Conservation (phyloP, 768 basidiomycete species). For the Rhodocollybia butyracea region DNA sequence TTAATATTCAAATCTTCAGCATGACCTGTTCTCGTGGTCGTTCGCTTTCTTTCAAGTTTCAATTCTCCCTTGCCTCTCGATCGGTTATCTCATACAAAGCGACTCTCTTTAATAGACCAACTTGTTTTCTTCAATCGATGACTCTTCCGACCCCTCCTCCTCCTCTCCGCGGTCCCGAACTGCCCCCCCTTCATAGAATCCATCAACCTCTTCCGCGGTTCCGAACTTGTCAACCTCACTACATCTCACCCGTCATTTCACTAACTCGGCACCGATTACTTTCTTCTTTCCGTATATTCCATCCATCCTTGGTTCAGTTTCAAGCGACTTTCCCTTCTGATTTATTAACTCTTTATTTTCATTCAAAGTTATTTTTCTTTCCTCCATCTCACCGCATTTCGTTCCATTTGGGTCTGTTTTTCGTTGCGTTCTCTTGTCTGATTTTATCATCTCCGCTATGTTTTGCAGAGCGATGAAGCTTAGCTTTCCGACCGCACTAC, state of each 20-base stretch:
- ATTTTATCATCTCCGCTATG: too few relatives aligned
- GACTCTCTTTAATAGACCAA: background rate
- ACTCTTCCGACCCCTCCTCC: background rate
- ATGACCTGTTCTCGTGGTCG: background rate
- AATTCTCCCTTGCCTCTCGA: background rate
- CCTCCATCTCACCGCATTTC: too few relatives aligned
- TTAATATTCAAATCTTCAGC: background rate
- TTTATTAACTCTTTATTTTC: background rate
- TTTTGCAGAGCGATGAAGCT: too few relatives aligned
- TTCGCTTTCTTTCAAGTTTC: background rate
- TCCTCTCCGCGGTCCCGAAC: background rate
- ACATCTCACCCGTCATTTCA: background rate
- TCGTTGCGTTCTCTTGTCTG: too few relatives aligned
- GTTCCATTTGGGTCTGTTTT: too few relatives aligned
- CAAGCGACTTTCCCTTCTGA: background rate
- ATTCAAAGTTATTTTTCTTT: too few relatives aligned
- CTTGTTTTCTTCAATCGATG: background rate
- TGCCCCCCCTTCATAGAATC: background rate
- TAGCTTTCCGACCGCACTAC: too few relatives aligned
- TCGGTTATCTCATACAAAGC: background rate
- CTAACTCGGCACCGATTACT: background rate
- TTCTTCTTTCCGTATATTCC: background rate
- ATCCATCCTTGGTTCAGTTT: background rate
- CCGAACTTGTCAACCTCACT: background rate
- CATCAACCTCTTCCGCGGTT: background rate